A percentile compares a stretch with the other conserved stretches of the same genome.
These are phyloP conservation scores for Dryadomyces quercus-mongolicae DNA, from an alignment of 2,329 filamentous ascomycete genomes.

Conservation along the genomic window DNA sequence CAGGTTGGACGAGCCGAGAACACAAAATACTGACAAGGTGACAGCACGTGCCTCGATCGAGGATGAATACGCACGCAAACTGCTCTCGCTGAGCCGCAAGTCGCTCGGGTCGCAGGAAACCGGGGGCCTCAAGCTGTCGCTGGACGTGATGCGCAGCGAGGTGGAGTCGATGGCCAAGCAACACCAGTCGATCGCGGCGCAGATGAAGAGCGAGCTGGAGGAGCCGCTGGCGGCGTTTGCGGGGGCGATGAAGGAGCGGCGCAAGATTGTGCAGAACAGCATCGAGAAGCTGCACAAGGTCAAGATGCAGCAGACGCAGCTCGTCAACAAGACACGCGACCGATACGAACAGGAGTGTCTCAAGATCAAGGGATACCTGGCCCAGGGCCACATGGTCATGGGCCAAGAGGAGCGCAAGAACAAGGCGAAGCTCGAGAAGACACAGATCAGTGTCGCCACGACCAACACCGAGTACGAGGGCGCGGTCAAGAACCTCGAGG, in stretches of 20 bases:
- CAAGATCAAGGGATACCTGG: constrained; percentile 96
- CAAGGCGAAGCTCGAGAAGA: constrained; percentile 97
- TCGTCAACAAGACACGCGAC: constrained; percentile 92
- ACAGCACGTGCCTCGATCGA: constrained; percentile 81
- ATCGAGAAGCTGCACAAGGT: constrained; percentile 90
- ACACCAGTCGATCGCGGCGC: constrained; percentile 75
- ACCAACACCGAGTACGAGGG: constrained; percentile 90
- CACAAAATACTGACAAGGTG: too few relatives aligned
- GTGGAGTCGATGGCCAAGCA: constrained; percentile 90
- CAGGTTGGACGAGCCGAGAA: too few relatives aligned
- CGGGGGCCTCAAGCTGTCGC: constrained; percentile 69
- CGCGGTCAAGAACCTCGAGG: constrained; percentile 84
- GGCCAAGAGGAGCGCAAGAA: constrained; percentile 98
- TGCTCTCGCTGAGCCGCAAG: constrained; percentile 77
- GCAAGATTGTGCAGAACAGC: constrained; percentile 90
- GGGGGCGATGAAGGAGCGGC: constrained; percentile 88
- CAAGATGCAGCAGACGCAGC: constrained; percentile 82
- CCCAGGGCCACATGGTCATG: constrained; percentile 99
- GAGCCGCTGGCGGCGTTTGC: constrained; percentile 86
- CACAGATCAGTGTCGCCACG: constrained; percentile 83
- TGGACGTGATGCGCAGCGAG: constrained; percentile 81
- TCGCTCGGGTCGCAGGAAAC: constrained; percentile 77
- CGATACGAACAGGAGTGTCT: constrained; percentile 95
- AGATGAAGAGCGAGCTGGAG: constrained; percentile 95
- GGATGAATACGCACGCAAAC: constrained; percentile 88